These are phyloP conservation scores for Trypanosoma melophagium DNA, from an alignment of 208 protist species.

Conservation along the genomic window DNA sequence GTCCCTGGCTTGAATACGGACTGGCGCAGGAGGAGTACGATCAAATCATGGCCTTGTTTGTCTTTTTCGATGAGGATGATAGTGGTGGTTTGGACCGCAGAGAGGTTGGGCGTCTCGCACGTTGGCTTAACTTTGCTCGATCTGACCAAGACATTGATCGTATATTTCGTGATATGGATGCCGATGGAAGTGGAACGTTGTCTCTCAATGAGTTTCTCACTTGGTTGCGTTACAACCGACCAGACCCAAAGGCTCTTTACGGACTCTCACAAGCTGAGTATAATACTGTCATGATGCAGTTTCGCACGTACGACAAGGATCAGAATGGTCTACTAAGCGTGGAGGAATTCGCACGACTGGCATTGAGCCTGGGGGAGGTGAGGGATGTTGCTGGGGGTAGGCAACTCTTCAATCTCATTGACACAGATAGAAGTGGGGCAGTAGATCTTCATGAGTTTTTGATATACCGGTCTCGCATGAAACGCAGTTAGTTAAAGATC, in stretches of 20 bases:
- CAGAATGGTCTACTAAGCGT: slow-evolving; percentile 61
- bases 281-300: slow-evolving; percentile 89
- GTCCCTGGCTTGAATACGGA: slow-evolving; percentile 65
- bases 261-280: slow-evolving; percentile 78
- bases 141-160: slow-evolving; percentile 59
- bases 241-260: slow-evolving; percentile 70
- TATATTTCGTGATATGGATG: slow-evolving; percentile 84
- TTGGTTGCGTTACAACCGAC: slow-evolving; percentile 74
- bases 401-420: slow-evolving; percentile 63
- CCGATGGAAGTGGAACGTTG: slow-evolving; percentile 52
- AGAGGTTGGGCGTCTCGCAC: slow-evolving; percentile 63
- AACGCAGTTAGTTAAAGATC: background rate
- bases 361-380: slow-evolving; percentile 52
- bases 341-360: slow-evolving; percentile 63
- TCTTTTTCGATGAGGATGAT: slow-evolving; percentile 80
- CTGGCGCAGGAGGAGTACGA: slow-evolving; percentile 78
- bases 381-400: slow-evolving; percentile 28
- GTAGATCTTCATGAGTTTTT: slow-evolving; percentile 84
- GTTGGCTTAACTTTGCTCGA: slow-evolving; percentile 82
- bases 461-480: slow-evolving; percentile 43
- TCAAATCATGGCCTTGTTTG: slow-evolving; percentile 78
- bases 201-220: slow-evolving; percentile 72
- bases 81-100: slow-evolving; percentile 52
- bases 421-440: slow-evolving; percentile 38
- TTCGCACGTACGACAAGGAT: slow-evolving; percentile 70